Conservation (phyloP, 2,329 filamentous ascomycete genomes). For the Neofusicoccum sp. region DNA sequence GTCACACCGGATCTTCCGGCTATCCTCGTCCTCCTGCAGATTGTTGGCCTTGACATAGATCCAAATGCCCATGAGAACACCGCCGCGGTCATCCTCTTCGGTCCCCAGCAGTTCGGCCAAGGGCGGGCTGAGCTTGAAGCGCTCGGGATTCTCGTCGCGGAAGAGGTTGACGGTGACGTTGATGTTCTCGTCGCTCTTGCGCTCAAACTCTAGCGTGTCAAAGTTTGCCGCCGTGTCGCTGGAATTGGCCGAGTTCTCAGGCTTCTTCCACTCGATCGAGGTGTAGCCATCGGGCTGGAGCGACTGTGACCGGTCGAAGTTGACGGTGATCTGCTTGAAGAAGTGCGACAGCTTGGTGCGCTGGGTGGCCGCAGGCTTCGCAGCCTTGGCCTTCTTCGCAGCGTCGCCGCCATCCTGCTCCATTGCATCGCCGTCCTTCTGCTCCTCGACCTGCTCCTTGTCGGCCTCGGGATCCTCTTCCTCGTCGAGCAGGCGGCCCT, state of each 20-base stretch:
- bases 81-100: slow-evolving; percentile 80
- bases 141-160: slow-evolving; percentile 80
- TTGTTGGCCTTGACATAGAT: slow-evolving; percentile 86
- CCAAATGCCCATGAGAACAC: slow-evolving; percentile 89
- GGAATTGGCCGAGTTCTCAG: slow-evolving; percentile 54
- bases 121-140: slow-evolving; percentile 74
- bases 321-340: slow-evolving; percentile 74
- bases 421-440: slow-evolving; percentile 54
- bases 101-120: slow-evolving; percentile 84
- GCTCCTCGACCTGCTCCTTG: slow-evolving; percentile 23
- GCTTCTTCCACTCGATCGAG: slow-evolving; percentile 84
- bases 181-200: slow-evolving; percentile 86
- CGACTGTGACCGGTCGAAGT: slow-evolving; percentile 56
- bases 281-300: slow-evolving; percentile 64
- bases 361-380: slow-evolving; percentile 26
- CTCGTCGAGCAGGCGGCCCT: slow-evolving; percentile 72
- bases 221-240: slow-evolving; percentile 69
- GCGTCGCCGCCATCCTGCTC: slow-evolving; percentile 55
- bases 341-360: slow-evolving; percentile 70
- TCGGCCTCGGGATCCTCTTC: slow-evolving; percentile 35
- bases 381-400: slow-evolving; percentile 23
- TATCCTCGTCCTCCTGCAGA: slow-evolving; percentile 92
- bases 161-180: slow-evolving; percentile 87
- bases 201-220: slow-evolving; percentile 87
- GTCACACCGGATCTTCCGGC: slow-evolving; percentile 88